A percentile compares a stretch with the other conserved stretches of the same genome.
Evolutionary conservation across 441 rosid species (phyloP).

Genomic region (Geranium incanum): DNA sequence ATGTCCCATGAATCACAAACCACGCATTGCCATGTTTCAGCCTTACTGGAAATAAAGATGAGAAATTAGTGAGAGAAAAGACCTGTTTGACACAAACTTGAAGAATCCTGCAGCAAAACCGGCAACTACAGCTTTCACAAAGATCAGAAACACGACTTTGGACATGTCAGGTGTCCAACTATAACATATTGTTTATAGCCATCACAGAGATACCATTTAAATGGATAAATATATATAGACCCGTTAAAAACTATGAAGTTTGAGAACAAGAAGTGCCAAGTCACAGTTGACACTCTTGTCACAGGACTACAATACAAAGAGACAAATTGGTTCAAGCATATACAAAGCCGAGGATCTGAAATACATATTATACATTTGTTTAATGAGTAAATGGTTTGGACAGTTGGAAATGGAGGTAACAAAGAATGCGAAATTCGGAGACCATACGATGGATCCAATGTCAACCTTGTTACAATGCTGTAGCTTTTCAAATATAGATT

Average conservation of each 20-base stretch:
- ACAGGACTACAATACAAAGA: neutral
- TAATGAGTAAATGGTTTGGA: neutral
- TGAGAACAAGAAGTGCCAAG: constrained; percentile 8
- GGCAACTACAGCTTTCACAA: constrained; percentile 1
- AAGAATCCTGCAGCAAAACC: neutral
- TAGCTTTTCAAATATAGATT: neutral
- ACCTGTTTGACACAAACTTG: constrained; percentile 8
- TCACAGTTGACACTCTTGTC: neutral
- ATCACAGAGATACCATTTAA: neutral
- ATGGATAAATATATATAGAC: neutral
- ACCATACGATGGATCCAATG: constrained; percentile 1
- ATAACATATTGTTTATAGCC: neutral
- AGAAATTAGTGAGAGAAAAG: neutral
- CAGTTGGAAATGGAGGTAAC: neutral
- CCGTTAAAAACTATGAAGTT: constrained; percentile 10
- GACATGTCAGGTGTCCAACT: neutral
- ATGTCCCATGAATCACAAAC: neutral
- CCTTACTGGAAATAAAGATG: neutral
- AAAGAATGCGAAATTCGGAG: neutral
- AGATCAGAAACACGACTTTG: neutral
- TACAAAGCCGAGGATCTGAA: neutral
- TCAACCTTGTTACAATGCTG: neutral
- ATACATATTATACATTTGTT: constrained; percentile 2
- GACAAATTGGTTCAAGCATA: neutral
- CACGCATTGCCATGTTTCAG: neutral